A percentile compares a stretch with the other conserved stretches of the same genome.
phyloP scores from a whole-genome alignment of 163 green algal genomes.

The Chloromonas sp. region DNA sequence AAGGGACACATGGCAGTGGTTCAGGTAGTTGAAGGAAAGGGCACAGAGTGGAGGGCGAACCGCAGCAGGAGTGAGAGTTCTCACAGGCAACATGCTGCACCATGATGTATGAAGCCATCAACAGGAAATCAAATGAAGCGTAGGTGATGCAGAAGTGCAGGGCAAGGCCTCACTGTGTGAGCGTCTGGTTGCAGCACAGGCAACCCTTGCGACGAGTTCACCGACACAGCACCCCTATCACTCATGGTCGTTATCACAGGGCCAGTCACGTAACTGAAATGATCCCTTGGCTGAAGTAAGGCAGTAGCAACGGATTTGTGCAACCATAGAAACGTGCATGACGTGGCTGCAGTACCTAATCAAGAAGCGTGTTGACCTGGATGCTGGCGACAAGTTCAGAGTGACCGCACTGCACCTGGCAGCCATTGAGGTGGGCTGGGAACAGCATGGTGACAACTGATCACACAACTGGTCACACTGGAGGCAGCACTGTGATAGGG shows the following conservation, averaged over 20 bases:
- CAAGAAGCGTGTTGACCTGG: constrained; percentile 38
- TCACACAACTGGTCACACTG: too few relatives aligned
- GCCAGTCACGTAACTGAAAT: background rate
- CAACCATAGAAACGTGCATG: background rate
- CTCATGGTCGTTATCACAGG: background rate
- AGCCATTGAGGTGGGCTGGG: constrained; percentile 19
- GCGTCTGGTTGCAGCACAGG: too few relatives aligned
- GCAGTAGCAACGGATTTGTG: background rate
- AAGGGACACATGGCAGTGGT: constrained; percentile 23
- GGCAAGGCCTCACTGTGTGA: too few relatives aligned
- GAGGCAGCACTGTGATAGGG: too few relatives aligned
- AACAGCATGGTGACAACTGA: too few relatives aligned
- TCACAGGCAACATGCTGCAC: too few relatives aligned
- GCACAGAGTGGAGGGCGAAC: too few relatives aligned
- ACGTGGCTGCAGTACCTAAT: constrained; percentile 31
- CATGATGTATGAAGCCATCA: too few relatives aligned
- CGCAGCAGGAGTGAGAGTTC: too few relatives aligned
- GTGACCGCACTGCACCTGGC: constrained; percentile 52
- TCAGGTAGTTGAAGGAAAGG: constrained; percentile 6
- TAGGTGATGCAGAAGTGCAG: too few relatives aligned
- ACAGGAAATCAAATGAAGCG: too few relatives aligned
- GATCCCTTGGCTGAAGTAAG: background rate
- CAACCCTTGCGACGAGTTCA: too few relatives aligned
- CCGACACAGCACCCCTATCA: background rate
- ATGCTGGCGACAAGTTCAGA: constrained; percentile 41